Evolutionary conservation across 768 basidiomycete genomes (phyloP).

Genomic region (Obba rivulosa): DNA sequence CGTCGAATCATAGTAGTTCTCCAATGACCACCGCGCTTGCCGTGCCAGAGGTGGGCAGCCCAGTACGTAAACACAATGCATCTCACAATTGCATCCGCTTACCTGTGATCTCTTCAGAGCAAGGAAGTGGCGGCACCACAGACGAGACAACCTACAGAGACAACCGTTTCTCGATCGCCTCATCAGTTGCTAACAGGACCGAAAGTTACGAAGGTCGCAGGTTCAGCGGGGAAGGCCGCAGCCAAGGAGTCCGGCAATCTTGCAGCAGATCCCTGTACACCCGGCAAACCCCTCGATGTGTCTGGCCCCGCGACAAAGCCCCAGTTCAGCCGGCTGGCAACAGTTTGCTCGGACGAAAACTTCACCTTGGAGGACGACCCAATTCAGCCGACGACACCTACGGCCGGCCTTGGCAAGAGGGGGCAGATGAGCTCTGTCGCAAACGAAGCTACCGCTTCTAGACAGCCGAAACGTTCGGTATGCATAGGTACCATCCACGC

Average conservation of each 20-base stretch:
- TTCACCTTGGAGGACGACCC: slow-evolving; percentile 16
- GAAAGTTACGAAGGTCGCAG: no score
- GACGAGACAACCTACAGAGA: no score
- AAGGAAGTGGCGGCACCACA: no score
- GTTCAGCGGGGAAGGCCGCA: no score
- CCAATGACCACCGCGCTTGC: slow-evolving; percentile 12
- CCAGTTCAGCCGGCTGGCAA: slow-evolving; percentile 18
- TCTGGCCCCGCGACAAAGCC: slow-evolving; percentile 8
- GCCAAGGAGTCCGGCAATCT: no score
- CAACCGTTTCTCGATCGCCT: no score
- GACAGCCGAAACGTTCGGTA: slow-evolving; percentile 14
- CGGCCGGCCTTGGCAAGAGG: slow-evolving; percentile 11
- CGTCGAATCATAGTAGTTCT: slow-evolving; percentile 21
- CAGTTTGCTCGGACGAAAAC: slow-evolving; percentile 21
- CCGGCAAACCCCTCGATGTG: no score
- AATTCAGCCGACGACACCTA: not conserved
- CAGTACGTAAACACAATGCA: no score
- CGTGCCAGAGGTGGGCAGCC: slow-evolving; percentile 16
- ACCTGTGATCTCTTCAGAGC: no score
- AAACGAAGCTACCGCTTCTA: not conserved
- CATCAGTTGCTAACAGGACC: no score
- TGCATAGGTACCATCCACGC: not conserved
- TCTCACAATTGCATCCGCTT: no score
- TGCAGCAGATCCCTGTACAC: no score
- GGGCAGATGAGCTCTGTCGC: not conserved